These are phyloP conservation scores for Fusarium gaditjirri DNA, from an alignment of 2,329 filamentous ascomycete genomes.

Conservation along the genomic window DNA sequence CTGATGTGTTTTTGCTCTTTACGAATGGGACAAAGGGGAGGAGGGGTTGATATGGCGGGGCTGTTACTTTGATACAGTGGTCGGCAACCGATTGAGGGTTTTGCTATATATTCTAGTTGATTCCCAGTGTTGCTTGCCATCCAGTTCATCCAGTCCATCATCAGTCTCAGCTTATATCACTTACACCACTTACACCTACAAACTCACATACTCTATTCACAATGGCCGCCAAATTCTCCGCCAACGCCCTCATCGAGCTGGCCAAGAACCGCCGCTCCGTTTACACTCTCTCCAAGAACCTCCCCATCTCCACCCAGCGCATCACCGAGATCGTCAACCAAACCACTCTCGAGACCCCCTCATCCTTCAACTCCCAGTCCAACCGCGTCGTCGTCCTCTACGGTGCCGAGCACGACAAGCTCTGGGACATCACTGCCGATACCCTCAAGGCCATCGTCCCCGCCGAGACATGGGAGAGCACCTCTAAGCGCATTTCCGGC, in stretches of 20 bases:
- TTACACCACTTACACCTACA: conserved; percentile 4
- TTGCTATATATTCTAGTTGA: conserved; percentile 26
- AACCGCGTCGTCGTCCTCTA: conserved; percentile 82
- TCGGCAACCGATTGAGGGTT: not conserved
- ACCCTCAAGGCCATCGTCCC: conserved; percentile 67
- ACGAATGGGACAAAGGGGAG: conserved; percentile 2
- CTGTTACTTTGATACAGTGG: not conserved
- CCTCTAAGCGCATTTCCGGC: conserved; percentile 54
- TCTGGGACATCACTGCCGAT: conserved; percentile 80
- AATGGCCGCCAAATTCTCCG: conserved; percentile 57
- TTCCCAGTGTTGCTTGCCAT: not conserved
- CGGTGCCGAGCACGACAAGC: conserved; percentile 83
- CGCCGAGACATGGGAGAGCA: conserved; percentile 68
- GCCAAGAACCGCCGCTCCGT: conserved; percentile 74
- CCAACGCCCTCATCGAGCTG: conserved; percentile 69
- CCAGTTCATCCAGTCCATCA: not conserved
- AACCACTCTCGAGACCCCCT: conserved; percentile 76
- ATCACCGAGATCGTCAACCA: conserved; percentile 73
- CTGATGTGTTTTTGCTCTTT: conserved; percentile 2
- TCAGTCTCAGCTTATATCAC: conserved; percentile 6
- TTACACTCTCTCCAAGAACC: conserved; percentile 74
- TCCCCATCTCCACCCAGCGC: conserved; percentile 61
- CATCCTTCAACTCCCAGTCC: conserved; percentile 89
- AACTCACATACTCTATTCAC: conserved; percentile 42
- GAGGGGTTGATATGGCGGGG: conserved; percentile 21